Evolutionary conservation across 805 yeast genomes (phyloP), one percentile per base, ranked within the genome.

Genomic region (Candida orba): DNA sequence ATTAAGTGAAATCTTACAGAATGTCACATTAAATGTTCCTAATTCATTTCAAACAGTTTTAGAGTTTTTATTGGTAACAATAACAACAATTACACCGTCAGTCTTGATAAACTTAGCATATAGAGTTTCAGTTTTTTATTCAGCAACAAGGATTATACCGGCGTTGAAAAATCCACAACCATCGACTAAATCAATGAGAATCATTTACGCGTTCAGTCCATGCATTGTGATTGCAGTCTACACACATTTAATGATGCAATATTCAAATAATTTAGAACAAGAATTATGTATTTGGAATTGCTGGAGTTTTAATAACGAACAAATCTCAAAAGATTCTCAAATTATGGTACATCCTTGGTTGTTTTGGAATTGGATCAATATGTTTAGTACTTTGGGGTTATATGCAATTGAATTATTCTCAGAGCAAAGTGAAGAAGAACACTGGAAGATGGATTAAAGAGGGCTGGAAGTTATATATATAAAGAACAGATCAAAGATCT

Each of bases 321-420:
- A 52, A 15, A 45, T 52, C 17, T n/a, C 17, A 2, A 24, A 37
- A 23, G 46, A 36, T 20, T 32, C 43, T 8, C 59, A 51, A 36
- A 47, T 68, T 4, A 51, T 64, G 41, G 69, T 75, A 36, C 73
- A 81, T 59, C 83, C 96, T n/a, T 84, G 95, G 87, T 89, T 88
- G 56, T 85, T 93, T 60, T 91, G 99, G 98, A 87, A 90, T 56
- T 91, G 98, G 98, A 76, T 86, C 46, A 91, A 91, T 60, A 85
- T 91, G 69, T 79, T 83, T 52, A 74, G 83, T 42, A 84, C 95
- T 10, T 66, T 93, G 44, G 67, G 79, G n/a, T 69, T 93, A 24
- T 91, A 91, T 63, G 80, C 83, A 27, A 69, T 84, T 38, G 99
- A 91, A 65, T 68, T 91, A 47, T 63, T 79, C 17, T 61, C 65